Conservation (phyloP, 306 rosid genomes). For the Cucumis hystrix region DNA sequence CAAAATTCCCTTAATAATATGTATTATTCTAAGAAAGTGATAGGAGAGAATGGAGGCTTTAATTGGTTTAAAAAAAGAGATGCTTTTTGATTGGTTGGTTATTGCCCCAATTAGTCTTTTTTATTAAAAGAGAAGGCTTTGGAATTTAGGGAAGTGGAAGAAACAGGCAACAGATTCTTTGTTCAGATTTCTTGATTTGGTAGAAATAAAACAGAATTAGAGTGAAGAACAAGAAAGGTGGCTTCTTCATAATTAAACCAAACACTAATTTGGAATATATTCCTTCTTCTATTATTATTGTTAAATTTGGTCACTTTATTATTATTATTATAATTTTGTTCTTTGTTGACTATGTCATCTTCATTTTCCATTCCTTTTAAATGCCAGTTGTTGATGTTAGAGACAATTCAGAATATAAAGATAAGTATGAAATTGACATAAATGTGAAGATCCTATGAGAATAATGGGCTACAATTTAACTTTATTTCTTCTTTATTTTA, state of each 20-base stretch:
- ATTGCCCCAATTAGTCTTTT: neutral
- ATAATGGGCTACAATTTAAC: neutral
- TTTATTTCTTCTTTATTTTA: neutral
- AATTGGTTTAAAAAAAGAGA: neutral
- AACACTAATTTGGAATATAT: neutral
- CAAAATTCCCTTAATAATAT: neutral
- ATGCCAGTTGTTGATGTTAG: neutral
- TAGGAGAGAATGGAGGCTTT: neutral
- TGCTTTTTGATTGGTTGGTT: neutral
- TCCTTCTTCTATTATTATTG: neutral
- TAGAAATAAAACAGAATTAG: neutral
- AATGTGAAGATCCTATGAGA: neutral
- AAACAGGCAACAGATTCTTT: neutral
- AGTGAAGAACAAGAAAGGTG: neutral
- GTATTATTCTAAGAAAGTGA: constrained; percentile 1
- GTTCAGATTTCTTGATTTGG: neutral
- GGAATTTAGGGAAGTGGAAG: constrained; percentile 4
- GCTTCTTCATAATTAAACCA: neutral
- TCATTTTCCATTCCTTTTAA: neutral
- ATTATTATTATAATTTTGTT: neutral
- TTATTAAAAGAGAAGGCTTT: neutral
- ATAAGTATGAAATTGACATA: neutral
- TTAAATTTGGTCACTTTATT: neutral
- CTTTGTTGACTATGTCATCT: neutral
- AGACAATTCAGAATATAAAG: neutral